A percentile compares a stretch with the other conserved stretches of the same genome.
Conservation (phyloP, 2,329 filamentous ascomycete species). For the Metarhizium brunneum region DNA sequence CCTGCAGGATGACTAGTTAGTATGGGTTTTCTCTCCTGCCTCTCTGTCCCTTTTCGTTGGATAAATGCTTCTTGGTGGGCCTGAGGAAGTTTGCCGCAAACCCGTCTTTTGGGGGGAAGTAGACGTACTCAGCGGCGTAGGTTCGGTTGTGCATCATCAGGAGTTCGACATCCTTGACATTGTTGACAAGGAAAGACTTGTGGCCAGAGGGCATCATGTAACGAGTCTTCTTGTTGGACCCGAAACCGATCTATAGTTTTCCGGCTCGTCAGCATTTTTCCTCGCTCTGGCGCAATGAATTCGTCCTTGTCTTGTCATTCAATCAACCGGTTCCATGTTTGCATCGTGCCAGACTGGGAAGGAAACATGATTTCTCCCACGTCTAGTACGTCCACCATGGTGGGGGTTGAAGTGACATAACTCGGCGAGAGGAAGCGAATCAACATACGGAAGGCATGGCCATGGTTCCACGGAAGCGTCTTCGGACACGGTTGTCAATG, state of each 20-base stretch:
- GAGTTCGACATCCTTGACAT: slow-evolving; percentile 90
- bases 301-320: not conserved
- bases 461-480: slow-evolving; percentile 93
- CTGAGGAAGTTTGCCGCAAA: too few relatives aligned
- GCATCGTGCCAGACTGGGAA: not conserved
- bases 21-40: not conserved
- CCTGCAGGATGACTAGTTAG: slow-evolving; percentile 38
- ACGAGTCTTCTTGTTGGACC: slow-evolving; percentile 98
- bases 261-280: slow-evolving; percentile 1
- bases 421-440: not conserved
- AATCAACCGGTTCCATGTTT: not conserved
- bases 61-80: too few relatives aligned
- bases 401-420: not conserved
- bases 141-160: slow-evolving; percentile 99
- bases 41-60: too few relatives aligned
- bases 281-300: not conserved
- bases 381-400: not conserved
- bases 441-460: slow-evolving; percentile 93
- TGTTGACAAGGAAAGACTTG: slow-evolving; percentile 99
- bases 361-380: too few relatives aligned
- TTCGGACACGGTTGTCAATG: slow-evolving; percentile 97
- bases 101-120: not conserved
- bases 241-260: slow-evolving; percentile 76
- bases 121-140: slow-evolving; percentile 94
- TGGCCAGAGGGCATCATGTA: slow-evolving; percentile 98